Base-by-base conservation (phyloP, 345 rosid genomes). In the Lepidium sativum region DNA sequence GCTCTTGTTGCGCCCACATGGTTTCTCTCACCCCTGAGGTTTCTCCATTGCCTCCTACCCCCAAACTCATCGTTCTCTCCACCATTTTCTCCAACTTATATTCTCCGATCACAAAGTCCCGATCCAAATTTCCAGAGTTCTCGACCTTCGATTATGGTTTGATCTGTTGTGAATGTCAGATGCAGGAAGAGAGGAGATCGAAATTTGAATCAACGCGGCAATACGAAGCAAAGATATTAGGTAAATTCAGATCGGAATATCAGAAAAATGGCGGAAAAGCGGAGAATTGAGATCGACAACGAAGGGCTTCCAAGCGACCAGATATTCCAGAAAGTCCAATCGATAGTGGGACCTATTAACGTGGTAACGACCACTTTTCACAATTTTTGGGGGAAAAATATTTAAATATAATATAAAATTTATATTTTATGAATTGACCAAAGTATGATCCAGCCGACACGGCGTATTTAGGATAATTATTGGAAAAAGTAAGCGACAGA, bases 1-100 rank as follows among this genome's bases (percentile, higher is more conserved):
- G 91, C 39, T 82, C 87, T n/a, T 86, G 94, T 41, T 94, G 97
- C 27, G 85, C 80, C 48, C 56, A 65, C 42, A 92, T 80, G 1
- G 89, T 79, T 54, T 84, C 88, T 76, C 80, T 78, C 2, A 87
- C 56, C 23, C 78, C 70, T 11, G 72, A 32, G 54, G 70, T 53
- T 57, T 81, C 86, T 50, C 69, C 63, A 39, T 64, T 60, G 54
- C 78, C 88, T 12, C 80, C 42, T 15, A 74, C 73, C 32, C 73
- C 66, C 6, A 55, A 31, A 66, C 72, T 76, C 57, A 14, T 48
- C 60, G 54, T 65, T 43, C 67, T 73, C 77, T 76, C 84, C 31
- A 80, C 82, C 85, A 83, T 86, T 13, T 6, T 63, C 41, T 40
- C 8, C 14, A 11, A n/a, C 6, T 27, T 52, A 21, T 11, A 14